Evolutionary conservation across 2,329 filamentous ascomycete species (phyloP).

Genomic region (Curvularia lunata): DNA sequence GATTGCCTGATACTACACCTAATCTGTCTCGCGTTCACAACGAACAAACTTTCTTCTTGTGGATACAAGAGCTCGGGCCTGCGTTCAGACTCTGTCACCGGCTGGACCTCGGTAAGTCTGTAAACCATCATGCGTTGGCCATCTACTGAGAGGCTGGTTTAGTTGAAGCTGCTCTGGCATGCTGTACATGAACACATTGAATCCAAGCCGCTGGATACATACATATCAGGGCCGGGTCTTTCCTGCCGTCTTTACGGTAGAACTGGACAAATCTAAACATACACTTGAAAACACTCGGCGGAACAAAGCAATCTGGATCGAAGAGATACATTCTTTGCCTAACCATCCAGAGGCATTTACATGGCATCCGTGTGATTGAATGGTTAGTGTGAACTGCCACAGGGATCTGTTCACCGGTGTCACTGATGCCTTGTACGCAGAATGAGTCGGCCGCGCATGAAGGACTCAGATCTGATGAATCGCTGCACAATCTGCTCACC

Average conservation of each 20-base stretch:
- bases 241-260: neutral
- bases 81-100: neutral
- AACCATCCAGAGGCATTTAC: neutral
- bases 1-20: neutral
- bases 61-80: neutral
- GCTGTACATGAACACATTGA: neutral
- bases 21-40: neutral
- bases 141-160: neutral
- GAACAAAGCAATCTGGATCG: neutral
- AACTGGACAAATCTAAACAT: neutral
- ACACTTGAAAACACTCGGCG: neutral
- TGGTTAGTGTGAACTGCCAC: neutral
- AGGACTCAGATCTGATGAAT: neutral
- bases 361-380: neutral
- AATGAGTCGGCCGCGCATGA: neutral
- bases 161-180: neutral
- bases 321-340: neutral
- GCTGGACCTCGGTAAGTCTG: neutral
- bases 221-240: neutral
- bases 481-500: conserved; percentile 4
- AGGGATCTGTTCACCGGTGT: neutral
- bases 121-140: neutral
- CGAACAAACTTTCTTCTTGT: neutral
- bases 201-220: neutral
- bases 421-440: neutral